Base-by-base conservation (phyloP, 2,329 filamentous ascomycete species). In the Penicillium sp. region DNA sequence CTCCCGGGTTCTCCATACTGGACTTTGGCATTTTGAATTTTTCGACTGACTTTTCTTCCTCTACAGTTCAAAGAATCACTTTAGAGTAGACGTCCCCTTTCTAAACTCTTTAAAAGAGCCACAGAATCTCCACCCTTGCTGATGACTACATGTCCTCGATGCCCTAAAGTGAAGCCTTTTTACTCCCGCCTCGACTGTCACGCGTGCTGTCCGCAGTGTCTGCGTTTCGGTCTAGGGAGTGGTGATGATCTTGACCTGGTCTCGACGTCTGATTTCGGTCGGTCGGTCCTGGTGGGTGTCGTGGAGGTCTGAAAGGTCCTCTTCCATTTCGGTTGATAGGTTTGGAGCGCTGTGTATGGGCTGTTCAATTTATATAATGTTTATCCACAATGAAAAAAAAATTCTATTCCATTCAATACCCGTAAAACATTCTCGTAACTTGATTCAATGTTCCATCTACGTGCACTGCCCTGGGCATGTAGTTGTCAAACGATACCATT, bases 51-150 rank as follows among this genome's bases (percentile, higher is more conserved):
- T 25, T 43, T 50, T 42, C 33, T 54, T 27, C 19, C 27, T 42
- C 59, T 55, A 71, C 71, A 78, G 76, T 79, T 78, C 77, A 79
- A 78, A 91, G 90, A 93, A 93, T 93, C 90, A 91, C 90, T 96
- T 96, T 96, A 93, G 92, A 96, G 91, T 93, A 88, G 84, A 90
- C 87, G 87, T 92, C 73, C 89, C 84, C 83, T 84, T 87, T 91
- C 90, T 94, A 89, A 91, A 87, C 89, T 93, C 86, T 86, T 86
- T 84, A 92, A 85, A 89, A 83, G 83, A 96, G 92, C 90, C 86
- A 91, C 89, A 93, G 89, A 91, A 81, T 82, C 85, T 86, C 86
- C 86, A 93, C 87, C 89, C 90, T 91, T 90, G 90, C 89, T 90
- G 91, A 96, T 94, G 91, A 96, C 78, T 79, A 64, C 71, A 90